These are phyloP conservation scores for Beta corolliflora DNA, from an alignment of 179 eudicot species.

Conservation along the genomic window DNA sequence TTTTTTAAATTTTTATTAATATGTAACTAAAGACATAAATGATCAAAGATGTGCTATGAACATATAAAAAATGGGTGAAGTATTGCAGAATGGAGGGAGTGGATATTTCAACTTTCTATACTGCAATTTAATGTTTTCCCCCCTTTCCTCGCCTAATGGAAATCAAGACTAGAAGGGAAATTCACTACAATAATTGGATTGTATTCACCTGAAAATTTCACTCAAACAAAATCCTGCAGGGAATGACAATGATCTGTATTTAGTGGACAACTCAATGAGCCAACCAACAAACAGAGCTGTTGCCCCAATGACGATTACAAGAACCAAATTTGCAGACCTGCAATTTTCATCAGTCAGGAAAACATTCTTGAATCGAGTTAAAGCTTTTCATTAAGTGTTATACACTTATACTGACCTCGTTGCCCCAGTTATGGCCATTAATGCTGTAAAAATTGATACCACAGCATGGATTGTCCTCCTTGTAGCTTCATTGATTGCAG, in stretches of 20 bases:
- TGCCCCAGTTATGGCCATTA: constrained; percentile 78
- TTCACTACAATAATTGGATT: not conserved
- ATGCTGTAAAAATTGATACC: constrained; percentile 78
- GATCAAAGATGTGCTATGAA: no score
- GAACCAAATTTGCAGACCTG: constrained; percentile 71
- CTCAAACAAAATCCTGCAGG: constrained; percentile 42
- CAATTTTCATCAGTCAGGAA: constrained; percentile 27
- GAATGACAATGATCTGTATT: constrained; percentile 49
- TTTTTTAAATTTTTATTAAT: no score
- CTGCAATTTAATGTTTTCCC: no score
- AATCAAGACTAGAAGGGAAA: not conserved
- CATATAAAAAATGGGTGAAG: no score
- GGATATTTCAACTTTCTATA: no score
- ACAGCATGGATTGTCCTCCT: constrained; percentile 85
- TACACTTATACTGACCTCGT: constrained; percentile 53
- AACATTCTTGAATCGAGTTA: not conserved
- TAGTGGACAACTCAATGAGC: constrained; percentile 67
- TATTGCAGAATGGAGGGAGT: no score
- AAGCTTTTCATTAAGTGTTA: not conserved
- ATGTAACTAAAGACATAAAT: no score
- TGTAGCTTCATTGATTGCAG: constrained; percentile 67
- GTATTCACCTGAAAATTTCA: constrained; percentile 50
- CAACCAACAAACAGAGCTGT: constrained; percentile 68
- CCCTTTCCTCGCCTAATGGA: not conserved
- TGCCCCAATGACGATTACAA: constrained; percentile 73